Evolutionary conservation across 164 flowering plant genomes (phyloP).

Genomic region (Nymphaea colorata): DNA sequence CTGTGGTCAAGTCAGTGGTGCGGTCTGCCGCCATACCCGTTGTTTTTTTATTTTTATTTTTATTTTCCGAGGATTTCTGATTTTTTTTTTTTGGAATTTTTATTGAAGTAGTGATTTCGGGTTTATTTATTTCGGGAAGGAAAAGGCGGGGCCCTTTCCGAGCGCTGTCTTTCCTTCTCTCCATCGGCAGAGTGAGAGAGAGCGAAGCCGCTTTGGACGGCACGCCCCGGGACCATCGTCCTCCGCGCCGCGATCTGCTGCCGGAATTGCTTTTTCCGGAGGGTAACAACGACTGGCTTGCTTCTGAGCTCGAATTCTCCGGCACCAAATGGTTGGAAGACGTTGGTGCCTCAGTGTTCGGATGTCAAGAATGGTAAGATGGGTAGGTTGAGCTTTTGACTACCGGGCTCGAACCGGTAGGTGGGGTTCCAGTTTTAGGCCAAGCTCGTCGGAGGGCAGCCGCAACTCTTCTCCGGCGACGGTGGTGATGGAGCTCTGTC

Average conservation of each 20-base stretch:
- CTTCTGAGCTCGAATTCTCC: background rate
- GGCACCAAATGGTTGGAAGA: background rate
- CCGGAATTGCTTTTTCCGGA: too few species aligned
- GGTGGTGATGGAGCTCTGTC: background rate
- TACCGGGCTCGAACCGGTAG: background rate
- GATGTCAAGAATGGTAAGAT: background rate
- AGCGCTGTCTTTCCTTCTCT: background rate
- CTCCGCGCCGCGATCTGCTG: too few species aligned
- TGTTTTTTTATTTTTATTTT: too few species aligned
- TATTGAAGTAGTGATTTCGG: background rate
- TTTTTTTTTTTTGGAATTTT: too few species aligned
- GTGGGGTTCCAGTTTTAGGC: background rate
- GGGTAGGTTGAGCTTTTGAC: background rate
- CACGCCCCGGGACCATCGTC: too few species aligned
- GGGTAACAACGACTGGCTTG: background rate
- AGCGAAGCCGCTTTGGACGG: background rate
- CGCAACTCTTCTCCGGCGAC: background rate
- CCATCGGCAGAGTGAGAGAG: background rate
- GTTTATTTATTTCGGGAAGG: background rate
- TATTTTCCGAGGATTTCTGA: too few species aligned
- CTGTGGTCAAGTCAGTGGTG: too few species aligned
- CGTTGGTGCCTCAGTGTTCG: background rate
- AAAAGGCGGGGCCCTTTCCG: background rate
- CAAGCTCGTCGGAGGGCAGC: background rate
- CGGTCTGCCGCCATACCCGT: too few species aligned